A percentile compares a stretch with the other conserved stretches of the same genome.
Conservation (phyloP, 139 green algal genomes). For the Chlamydomonas sp. region DNA sequence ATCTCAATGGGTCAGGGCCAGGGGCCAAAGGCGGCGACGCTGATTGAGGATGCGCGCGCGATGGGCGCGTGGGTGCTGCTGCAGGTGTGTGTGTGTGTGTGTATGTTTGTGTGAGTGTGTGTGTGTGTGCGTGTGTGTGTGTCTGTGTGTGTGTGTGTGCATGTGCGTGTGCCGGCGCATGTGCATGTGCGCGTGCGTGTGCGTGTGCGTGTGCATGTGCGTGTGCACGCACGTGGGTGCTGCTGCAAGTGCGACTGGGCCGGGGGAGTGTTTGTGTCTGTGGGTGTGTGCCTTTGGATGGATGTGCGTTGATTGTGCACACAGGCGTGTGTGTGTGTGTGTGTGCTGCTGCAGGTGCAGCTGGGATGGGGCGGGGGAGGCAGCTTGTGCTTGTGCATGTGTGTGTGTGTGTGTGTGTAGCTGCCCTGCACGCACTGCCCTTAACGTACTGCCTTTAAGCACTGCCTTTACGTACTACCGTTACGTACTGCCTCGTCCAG, state of each 20-base stretch:
- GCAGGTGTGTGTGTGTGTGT: too few relatives aligned
- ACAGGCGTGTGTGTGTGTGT: background rate
- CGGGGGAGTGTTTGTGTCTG: too few relatives aligned
- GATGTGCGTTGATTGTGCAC: too few relatives aligned
- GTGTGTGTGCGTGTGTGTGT: background rate
- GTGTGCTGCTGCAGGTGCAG: background rate
- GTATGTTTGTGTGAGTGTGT: too few relatives aligned
- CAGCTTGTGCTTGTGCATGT: too few relatives aligned
- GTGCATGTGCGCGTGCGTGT: background rate
- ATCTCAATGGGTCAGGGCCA: conserved; percentile 73
- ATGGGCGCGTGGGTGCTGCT: conserved; percentile 25
- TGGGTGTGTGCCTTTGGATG: background rate
- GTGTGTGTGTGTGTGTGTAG: background rate
- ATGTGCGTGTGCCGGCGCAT: too few relatives aligned
- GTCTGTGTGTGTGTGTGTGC: background rate
- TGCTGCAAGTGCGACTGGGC: background rate
- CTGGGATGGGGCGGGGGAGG: too few relatives aligned
- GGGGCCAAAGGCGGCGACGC: conserved; percentile 63
- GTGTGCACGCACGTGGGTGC: background rate
- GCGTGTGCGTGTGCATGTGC: background rate
- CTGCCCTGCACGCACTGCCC: too few relatives aligned
- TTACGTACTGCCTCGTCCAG: too few relatives aligned
- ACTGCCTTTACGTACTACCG: too few relatives aligned
- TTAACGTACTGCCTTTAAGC: too few relatives aligned
- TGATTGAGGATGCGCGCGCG: conserved; percentile 48